These are phyloP conservation scores for Colletotrichum navitas DNA, from an alignment of 2,329 filamentous ascomycete genomes.

Conservation along the genomic window DNA sequence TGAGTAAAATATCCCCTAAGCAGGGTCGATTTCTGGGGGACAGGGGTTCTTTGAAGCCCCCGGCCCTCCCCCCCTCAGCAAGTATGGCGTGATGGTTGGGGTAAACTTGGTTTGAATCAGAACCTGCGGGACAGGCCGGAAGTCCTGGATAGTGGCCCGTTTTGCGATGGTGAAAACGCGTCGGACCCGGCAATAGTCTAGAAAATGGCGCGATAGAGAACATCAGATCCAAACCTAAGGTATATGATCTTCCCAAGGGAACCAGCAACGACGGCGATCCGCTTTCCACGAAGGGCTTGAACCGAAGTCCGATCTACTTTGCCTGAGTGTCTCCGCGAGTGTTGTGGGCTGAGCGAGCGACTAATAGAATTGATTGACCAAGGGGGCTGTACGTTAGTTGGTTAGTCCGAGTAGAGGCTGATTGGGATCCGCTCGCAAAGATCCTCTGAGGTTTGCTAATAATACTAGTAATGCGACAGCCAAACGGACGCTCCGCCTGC, in stretches of 20 bases:
- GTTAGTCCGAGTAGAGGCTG: constrained; percentile 27
- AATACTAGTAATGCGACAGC: constrained; percentile 4
- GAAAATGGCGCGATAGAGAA: too few relatives aligned
- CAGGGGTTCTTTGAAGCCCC: not conserved
- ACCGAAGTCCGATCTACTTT: constrained; percentile 18
- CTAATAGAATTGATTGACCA: constrained; percentile 13
- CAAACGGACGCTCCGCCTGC: constrained; percentile 21
- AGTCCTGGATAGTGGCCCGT: constrained; percentile 4
- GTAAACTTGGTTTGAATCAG: constrained; percentile 16
- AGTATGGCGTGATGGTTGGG: constrained; percentile 33
- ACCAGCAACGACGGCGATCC: not conserved
- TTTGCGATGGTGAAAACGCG: not conserved
- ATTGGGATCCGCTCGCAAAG: constrained; percentile 30
- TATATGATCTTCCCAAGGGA: not conserved
- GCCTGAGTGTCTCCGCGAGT: not conserved
- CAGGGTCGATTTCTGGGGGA: constrained; percentile 29
- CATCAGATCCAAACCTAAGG: not conserved
- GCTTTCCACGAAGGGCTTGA: constrained; percentile 4
- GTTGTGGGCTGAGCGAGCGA: constrained; percentile 27
- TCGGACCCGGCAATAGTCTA: not conserved
- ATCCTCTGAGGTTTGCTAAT: constrained; percentile 35
- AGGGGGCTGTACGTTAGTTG: not conserved
- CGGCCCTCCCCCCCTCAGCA: constrained; percentile 10
- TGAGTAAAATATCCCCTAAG: not conserved
- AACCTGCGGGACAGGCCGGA: constrained; percentile 12